Conservation (phyloP, 306 rosid species). For the Cucumis hystrix region DNA sequence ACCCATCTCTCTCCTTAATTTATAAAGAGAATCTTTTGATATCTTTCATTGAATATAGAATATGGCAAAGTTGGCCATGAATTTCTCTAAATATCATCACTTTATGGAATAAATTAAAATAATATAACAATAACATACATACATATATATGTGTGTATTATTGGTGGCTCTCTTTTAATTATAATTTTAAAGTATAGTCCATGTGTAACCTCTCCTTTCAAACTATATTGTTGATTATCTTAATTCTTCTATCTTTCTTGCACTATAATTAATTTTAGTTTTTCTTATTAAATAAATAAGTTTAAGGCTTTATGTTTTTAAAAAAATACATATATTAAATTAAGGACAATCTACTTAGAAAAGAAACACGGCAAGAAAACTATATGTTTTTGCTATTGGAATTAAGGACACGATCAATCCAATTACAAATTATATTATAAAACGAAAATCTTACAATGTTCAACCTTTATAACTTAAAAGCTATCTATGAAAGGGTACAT, state of each 20-base stretch:
- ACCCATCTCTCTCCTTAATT: background rate
- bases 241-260: background rate
- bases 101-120: background rate
- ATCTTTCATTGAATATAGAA: slow-evolving; percentile 1
- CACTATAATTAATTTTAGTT: background rate
- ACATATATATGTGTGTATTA: background rate
- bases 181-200: background rate
- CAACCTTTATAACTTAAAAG: too few relatives aligned
- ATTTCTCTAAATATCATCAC: background rate
- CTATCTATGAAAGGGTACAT: too few relatives aligned
- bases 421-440: too few relatives aligned
- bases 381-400: too few relatives aligned
- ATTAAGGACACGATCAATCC: too few relatives aligned
- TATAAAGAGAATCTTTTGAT: background rate
- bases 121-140: background rate
- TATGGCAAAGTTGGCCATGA: background rate
- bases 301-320: too few relatives aligned
- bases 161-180: background rate
- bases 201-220: background rate
- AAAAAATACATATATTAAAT: too few relatives aligned
- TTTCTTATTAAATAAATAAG: background rate
- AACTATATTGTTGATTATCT: background rate
- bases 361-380: too few relatives aligned
- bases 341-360: too few relatives aligned
- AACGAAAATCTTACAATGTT: too few relatives aligned